A percentile compares a stretch with the other conserved stretches of the same genome.
These are phyloP conservation scores for Brachypodium distachyon DNA, from an alignment of 202 grass and related monocot genomes.

Conservation along the genomic window DNA sequence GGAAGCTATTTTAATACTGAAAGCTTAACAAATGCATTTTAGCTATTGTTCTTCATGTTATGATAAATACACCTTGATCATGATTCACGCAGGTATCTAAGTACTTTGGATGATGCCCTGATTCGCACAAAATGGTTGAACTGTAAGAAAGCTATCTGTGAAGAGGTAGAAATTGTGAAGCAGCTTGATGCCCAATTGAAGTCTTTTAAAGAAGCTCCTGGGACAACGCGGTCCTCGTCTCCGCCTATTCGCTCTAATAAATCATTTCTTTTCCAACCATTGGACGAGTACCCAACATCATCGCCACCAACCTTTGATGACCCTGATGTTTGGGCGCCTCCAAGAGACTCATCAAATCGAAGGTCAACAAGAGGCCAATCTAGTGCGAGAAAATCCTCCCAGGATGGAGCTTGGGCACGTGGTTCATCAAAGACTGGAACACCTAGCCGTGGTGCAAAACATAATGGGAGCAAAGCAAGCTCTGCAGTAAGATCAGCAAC, in stretches of 20 bases:
- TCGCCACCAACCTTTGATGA: slow-evolving; percentile 68
- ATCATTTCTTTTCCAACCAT: slow-evolving; percentile 93
- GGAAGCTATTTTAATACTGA: neutral
- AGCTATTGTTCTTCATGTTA: neutral
- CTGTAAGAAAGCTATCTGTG: slow-evolving; percentile 87
- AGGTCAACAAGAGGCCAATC: slow-evolving; percentile 48
- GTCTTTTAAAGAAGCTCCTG: slow-evolving; percentile 81
- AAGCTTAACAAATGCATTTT: neutral
- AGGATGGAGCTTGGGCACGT: slow-evolving; percentile 83
- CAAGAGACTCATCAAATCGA: slow-evolving; percentile 58
- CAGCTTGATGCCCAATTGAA: slow-evolving; percentile 83
- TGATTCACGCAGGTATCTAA: slow-evolving; percentile 58
- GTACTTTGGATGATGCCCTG: slow-evolving; percentile 73
- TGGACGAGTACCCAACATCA: slow-evolving; percentile 86
- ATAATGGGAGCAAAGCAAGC: slow-evolving; percentile 50
- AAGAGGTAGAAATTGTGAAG: slow-evolving; percentile 92
- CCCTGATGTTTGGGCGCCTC: slow-evolving; percentile 97
- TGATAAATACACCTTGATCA: slow-evolving; percentile 3
- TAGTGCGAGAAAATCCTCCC: slow-evolving; percentile 59
- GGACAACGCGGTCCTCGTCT: slow-evolving; percentile 58
- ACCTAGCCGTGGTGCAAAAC: slow-evolving; percentile 53
- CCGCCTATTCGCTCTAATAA: slow-evolving; percentile 84
- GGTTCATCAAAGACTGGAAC: slow-evolving; percentile 63
- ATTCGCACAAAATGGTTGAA: slow-evolving; percentile 82
- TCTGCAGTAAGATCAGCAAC: slow-evolving; percentile 42